A percentile compares a stretch with the other conserved stretches of the same genome.
phyloP scores from a whole-genome alignment of 176 grass and related monocot genomes.

The Cenchrus americanus region DNA sequence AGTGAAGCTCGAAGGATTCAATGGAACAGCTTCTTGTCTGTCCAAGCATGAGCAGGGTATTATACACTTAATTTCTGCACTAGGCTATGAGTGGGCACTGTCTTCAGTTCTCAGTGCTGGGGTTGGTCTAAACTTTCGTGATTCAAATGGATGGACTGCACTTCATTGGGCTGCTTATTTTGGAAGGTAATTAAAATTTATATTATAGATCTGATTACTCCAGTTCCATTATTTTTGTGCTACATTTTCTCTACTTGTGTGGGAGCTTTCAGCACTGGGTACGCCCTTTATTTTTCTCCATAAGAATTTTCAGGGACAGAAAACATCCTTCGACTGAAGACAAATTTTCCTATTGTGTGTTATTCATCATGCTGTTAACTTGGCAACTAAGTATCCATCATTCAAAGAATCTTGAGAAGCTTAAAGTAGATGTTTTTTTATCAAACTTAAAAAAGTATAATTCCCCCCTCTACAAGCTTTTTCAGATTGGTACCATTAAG shows the following conservation, averaged over 20 bases:
- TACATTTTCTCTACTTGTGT: background rate
- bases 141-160: constrained; percentile 95
- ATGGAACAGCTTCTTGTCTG: constrained; percentile 50
- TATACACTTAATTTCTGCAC: constrained; percentile 84
- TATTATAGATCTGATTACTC: constrained; percentile 8
- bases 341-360: background rate
- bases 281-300: constrained; percentile 9
- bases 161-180: constrained; percentile 98
- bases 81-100: constrained; percentile 93
- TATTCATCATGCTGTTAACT: constrained; percentile 12
- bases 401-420: background rate
- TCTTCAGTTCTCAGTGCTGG: constrained; percentile 65
- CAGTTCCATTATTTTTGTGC: constrained; percentile 13
- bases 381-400: background rate
- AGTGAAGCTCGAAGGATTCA: constrained; percentile 45
- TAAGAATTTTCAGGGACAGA: constrained; percentile 21
- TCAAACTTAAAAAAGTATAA: too few species aligned
- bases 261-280: too few species aligned
- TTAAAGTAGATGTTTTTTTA: constrained; percentile 22
- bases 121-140: constrained; percentile 95
- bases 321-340: constrained; percentile 19
- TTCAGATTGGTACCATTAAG: background rate
- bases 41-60: constrained; percentile 91
- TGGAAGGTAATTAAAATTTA: constrained; percentile 73
- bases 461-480: background rate